A percentile compares a stretch with the other conserved stretches of the same genome.
Evolutionary conservation across 805 yeast genomes (phyloP).

Genomic region (Myxozyma melibiosi): DNA sequence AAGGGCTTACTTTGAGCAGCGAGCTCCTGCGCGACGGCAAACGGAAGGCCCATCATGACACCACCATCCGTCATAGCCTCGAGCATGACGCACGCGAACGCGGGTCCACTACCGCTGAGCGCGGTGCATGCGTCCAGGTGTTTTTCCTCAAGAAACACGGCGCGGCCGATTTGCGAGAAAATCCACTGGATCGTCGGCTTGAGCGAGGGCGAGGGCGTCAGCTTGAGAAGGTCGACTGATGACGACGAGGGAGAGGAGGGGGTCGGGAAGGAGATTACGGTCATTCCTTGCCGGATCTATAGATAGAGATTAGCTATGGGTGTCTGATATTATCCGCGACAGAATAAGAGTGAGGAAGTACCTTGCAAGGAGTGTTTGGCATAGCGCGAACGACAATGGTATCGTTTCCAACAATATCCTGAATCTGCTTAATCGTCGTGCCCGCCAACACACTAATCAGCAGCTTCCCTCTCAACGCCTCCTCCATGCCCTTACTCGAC

Average conservation of each 20-base stretch:
- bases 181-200: conserved; percentile 46
- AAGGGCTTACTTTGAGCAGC: conserved; percentile 86
- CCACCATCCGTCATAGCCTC: conserved; percentile 95
- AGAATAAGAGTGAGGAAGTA: neutral
- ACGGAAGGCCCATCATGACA: conserved; percentile 89
- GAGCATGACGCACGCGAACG: conserved; percentile 83
- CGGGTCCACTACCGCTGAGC: conserved; percentile 95
- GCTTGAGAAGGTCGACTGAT: conserved; percentile 23
- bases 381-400: conserved; percentile 81
- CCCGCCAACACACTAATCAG: conserved; percentile 90
- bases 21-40: conserved; percentile 74
- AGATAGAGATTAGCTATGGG: no score
- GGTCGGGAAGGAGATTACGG: conserved; percentile 77
- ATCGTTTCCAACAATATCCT: conserved; percentile 44
- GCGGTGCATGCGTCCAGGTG: conserved; percentile 97
- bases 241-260: conserved; percentile 35
- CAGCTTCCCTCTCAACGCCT: conserved; percentile 55
- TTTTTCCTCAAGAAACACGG: conserved; percentile 59
- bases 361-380: conserved; percentile 83
- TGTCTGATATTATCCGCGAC: no score
- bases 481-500: conserved; percentile 47
- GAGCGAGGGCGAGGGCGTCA: conserved; percentile 38
- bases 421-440: conserved; percentile 74
- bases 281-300: conserved; percentile 86
- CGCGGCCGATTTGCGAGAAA: conserved; percentile 47